Base-by-base conservation (phyloP, 306 rosid species). In the Vigna reflexopilosa region DNA sequence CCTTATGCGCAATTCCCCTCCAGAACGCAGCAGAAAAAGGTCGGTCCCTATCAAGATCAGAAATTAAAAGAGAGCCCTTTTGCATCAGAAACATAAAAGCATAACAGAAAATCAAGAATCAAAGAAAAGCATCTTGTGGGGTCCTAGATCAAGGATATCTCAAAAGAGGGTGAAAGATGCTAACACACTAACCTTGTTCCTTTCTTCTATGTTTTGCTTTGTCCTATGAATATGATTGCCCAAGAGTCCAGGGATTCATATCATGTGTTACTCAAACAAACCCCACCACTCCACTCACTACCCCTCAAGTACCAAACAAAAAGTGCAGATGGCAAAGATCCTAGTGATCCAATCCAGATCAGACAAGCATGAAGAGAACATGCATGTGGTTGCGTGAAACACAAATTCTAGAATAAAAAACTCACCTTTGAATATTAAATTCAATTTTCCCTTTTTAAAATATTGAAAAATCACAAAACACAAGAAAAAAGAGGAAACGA, bases 291-390 rank as follows among this genome's bases (percentile, higher is more conserved):
- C 83, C 82, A 50, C 68, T 62, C 28, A 64, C 82, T 83, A 78
- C 49, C 63, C 80, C 34, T 75, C 85, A 85, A 84, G 90, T 85
- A 75, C 83, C 70, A 76, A 80, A 86, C 89, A 83, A 86, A 76
- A 83, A 72, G 81, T 81, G 78, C 34, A 89, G 87, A 83, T 84
- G 72, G 85, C 90, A 88, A 86, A 85, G 88, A 91, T 82, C 89
- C 88, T 86, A 87, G 86, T 82, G 97, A 92, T 92, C 96, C 96
- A 92, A 95, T 91, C 97, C 97, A 89, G 97, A 95, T 95, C 97
- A 94, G 97, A 92, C 94, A 90, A 87, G 87, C 84, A 85, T 76
- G 80, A 83, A 66, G 77, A 67, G 86, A 90, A 85, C 91, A 87
- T 83, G 97, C 97, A 92, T 86, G 96, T 88, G 93, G 85, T 75